Percentiles rank a stretch among this genome's conserved stretches.
phyloP scores from a whole-genome alignment of 106 monocot genomes.

The Dioscorea alata region DNA sequence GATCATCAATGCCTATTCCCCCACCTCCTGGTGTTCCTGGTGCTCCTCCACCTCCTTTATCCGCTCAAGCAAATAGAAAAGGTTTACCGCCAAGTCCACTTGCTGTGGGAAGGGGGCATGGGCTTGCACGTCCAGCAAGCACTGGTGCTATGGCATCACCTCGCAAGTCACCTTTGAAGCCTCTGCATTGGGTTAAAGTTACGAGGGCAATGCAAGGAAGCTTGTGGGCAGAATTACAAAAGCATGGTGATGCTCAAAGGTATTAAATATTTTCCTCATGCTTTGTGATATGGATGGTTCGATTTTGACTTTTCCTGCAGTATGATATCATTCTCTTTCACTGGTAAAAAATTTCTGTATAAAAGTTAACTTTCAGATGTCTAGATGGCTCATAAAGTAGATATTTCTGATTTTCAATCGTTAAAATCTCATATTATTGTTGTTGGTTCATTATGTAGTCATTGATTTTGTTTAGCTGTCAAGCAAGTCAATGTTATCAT shows the following conservation, averaged over 20 bases:
- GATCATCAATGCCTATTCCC: not conserved
- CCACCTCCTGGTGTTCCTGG: slow-evolving; percentile 17
- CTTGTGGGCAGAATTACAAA: slow-evolving; percentile 95
- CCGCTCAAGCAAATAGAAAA: slow-evolving; percentile 11
- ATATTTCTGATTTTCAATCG: too few relatives aligned
- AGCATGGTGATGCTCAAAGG: slow-evolving; percentile 65
- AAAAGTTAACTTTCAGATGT: too few relatives aligned
- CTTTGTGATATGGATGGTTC: too few relatives aligned
- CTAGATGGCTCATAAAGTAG: too few relatives aligned
- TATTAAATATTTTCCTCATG: slow-evolving; percentile 7
- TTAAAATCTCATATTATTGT: too few relatives aligned
- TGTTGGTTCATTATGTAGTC: too few relatives aligned
- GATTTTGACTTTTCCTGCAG: too few relatives aligned
- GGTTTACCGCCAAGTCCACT: slow-evolving; percentile 23
- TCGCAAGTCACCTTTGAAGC: slow-evolving; percentile 68
- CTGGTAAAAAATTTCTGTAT: too few relatives aligned
- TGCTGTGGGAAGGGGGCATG: slow-evolving; percentile 48
- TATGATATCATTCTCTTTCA: too few relatives aligned
- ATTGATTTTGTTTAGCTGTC: too few relatives aligned
- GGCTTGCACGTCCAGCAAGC: slow-evolving; percentile 30
- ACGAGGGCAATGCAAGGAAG: slow-evolving; percentile 93
- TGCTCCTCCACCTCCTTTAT: slow-evolving; percentile 55
- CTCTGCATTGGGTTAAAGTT: slow-evolving; percentile 98
- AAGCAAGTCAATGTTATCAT: too few relatives aligned
- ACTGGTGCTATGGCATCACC: slow-evolving; percentile 17